These are phyloP conservation scores for Debaryomyces hansenii DNA, from an alignment of 805 yeast species.

Conservation along the genomic window DNA sequence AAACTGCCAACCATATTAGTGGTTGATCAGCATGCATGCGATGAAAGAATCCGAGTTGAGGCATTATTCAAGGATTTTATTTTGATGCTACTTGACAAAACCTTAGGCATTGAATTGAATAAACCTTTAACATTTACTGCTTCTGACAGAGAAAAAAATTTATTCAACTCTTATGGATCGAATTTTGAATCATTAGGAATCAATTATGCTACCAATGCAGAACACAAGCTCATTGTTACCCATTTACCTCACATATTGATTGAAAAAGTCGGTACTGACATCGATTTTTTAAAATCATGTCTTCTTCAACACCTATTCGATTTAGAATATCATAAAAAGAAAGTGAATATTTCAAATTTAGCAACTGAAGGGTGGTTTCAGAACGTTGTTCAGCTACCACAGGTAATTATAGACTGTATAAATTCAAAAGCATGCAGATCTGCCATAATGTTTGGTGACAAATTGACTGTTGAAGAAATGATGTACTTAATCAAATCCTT, in stretches of 20 bases:
- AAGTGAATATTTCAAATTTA: slow-evolving; percentile 41
- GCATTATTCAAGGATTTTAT: slow-evolving; percentile 38
- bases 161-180: slow-evolving; percentile 10
- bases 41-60: slow-evolving; percentile 72
- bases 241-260: slow-evolving; percentile 47
- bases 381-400: slow-evolving; percentile 43
- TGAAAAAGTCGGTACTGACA: slow-evolving; percentile 27
- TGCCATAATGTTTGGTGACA: slow-evolving; percentile 72
- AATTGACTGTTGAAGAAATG: slow-evolving; percentile 46
- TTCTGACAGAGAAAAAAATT: slow-evolving; percentile 6
- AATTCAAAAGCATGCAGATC: slow-evolving; percentile 66
- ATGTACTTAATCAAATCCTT: slow-evolving; percentile 41
- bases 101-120: slow-evolving; percentile 11
- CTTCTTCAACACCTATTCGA: slow-evolving; percentile 48
- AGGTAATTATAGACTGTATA: slow-evolving; percentile 47
- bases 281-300: slow-evolving; percentile 30
- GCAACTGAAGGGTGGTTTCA: slow-evolving; percentile 19
- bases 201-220: slow-evolving; percentile 4
- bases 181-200: slow-evolving; percentile 21
- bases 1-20: slow-evolving; percentile 31
- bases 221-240: slow-evolving; percentile 24
- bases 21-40: slow-evolving; percentile 85
- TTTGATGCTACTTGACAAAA: slow-evolving; percentile 15
- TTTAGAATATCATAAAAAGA: slow-evolving; percentile 30
- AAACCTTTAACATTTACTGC: slow-evolving; percentile 2